These are phyloP conservation scores for Cutaneotrichosporon sp. DNA, from an alignment of 1,284 basidiomycete genomes.

Conservation along the genomic window DNA sequence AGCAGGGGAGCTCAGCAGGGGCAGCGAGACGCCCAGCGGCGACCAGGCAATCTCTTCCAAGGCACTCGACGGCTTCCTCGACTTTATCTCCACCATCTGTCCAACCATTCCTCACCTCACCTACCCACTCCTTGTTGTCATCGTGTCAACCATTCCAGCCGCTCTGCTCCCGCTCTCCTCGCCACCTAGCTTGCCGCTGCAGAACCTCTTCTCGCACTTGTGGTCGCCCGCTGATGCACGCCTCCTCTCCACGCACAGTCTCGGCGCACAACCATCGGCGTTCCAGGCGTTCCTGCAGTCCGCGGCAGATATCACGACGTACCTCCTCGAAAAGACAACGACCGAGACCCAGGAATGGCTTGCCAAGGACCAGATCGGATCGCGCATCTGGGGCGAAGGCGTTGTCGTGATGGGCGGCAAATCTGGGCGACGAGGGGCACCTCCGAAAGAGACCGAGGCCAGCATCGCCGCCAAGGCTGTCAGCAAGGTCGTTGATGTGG, in stretches of 20 bases:
- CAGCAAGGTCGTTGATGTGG: constrained; percentile 15
- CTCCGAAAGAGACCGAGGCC: constrained; percentile 33
- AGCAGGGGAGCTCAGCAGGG: too few species aligned
- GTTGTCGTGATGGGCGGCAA: constrained; percentile 37
- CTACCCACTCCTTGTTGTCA: constrained; percentile 39
- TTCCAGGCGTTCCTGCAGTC: constrained; percentile 41
- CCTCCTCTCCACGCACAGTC: constrained; percentile 38
- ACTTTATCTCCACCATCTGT: constrained; percentile 42
- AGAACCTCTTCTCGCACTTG: constrained; percentile 40
- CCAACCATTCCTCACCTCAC: constrained; percentile 42
- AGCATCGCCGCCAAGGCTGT: constrained; percentile 27
- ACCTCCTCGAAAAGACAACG: constrained; percentile 26
- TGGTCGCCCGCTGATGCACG: constrained; percentile 45
- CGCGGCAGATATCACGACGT: constrained; percentile 30
- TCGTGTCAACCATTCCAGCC: constrained; percentile 38
- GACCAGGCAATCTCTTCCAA: constrained; percentile 14
- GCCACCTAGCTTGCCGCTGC: constrained; percentile 21
- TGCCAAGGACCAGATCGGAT: constrained; percentile 32
- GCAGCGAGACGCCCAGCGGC: not conserved
- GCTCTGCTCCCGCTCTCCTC: constrained; percentile 29
- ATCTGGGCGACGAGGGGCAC: constrained; percentile 21
- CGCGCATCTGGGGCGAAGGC: constrained; percentile 37
- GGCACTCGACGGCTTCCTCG: constrained; percentile 57
- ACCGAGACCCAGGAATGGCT: constrained; percentile 29
- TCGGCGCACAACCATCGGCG: constrained; percentile 35